phyloP scores from a whole-genome alignment of 2,329 filamentous ascomycete genomes.

The Penicillium sp. region DNA sequence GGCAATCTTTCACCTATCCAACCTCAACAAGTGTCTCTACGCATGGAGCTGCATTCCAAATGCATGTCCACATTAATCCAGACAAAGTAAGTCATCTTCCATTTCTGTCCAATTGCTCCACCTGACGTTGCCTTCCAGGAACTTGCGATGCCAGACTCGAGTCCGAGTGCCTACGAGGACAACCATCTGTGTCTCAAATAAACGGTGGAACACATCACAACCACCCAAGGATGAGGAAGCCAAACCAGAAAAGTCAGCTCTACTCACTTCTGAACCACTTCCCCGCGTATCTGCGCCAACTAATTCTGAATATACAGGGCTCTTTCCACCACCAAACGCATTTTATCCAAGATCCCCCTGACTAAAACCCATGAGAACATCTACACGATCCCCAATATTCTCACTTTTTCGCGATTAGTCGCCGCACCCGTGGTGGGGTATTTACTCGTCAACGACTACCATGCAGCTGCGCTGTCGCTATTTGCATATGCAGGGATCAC shows the following conservation, averaged over 20 bases:
- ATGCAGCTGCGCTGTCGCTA: slow-evolving; percentile 77
- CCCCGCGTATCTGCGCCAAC: too few species aligned
- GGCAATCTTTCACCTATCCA: slow-evolving; percentile 6
- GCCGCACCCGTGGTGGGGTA: slow-evolving; percentile 87
- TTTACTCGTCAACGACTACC: slow-evolving; percentile 80
- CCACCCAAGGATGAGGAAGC: slow-evolving; percentile 22
- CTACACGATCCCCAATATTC: slow-evolving; percentile 91
- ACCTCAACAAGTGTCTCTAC: slow-evolving; percentile 8
- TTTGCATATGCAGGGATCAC: slow-evolving; percentile 92
- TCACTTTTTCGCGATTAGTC: slow-evolving; percentile 83
- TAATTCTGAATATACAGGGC: slow-evolving; percentile 20
- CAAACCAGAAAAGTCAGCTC: slow-evolving; percentile 22
- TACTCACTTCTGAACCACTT: neutral
- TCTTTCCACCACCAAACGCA: slow-evolving; percentile 29
- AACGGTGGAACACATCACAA: slow-evolving; percentile 31
- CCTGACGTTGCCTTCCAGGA: slow-evolving; percentile 12
- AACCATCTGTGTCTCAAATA: slow-evolving; percentile 16
- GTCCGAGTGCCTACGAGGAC: slow-evolving; percentile 5
- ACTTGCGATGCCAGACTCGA: neutral
- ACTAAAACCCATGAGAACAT: slow-evolving; percentile 76
- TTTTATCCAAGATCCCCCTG: slow-evolving; percentile 38
- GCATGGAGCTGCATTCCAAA: neutral
- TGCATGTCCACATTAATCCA: slow-evolving; percentile 19
- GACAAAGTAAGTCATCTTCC: slow-evolving; percentile 14
- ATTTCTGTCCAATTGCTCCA: too few species aligned